Conservation (phyloP, 192 early-diverging fungal species). For the Umbelopsis ramanniana region DNA sequence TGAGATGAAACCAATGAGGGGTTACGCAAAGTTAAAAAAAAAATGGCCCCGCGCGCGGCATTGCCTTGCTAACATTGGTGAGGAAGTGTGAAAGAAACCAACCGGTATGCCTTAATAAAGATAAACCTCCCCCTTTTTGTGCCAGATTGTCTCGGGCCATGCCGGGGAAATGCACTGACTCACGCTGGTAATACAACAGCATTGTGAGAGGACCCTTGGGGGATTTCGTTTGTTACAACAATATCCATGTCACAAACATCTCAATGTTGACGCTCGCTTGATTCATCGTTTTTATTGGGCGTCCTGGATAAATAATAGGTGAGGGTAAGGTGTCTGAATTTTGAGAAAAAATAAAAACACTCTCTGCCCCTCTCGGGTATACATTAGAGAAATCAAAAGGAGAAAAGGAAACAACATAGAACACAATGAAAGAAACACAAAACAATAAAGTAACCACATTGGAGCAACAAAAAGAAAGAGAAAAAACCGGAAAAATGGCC, state of each 20-base stretch:
- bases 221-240: conserved; percentile 6
- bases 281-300: background rate
- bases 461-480: background rate
- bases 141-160: conserved; percentile 13
- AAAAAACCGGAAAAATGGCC: background rate
- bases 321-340: background rate
- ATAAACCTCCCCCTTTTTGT: background rate
- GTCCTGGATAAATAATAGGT: conserved; percentile 8
- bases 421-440: background rate
- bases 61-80: conserved; percentile 4
- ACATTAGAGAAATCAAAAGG: conserved; percentile 16
- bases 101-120: background rate
- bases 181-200: conserved; percentile 22
- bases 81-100: background rate
- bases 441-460: background rate
- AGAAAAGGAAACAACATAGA: background rate
- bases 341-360: background rate
- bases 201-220: conserved; percentile 6
- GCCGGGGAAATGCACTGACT: conserved; percentile 21
- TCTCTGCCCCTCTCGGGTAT: background rate
- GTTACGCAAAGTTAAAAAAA: background rate
- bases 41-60: background rate
- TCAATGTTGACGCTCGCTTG: background rate
- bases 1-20: conserved; percentile 4
- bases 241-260: conserved; percentile 4